A percentile compares a stretch with the other conserved stretches of the same genome.
Evolutionary conservation across 106 monocot genomes (phyloP).

Genomic region (Allium sativum): DNA sequence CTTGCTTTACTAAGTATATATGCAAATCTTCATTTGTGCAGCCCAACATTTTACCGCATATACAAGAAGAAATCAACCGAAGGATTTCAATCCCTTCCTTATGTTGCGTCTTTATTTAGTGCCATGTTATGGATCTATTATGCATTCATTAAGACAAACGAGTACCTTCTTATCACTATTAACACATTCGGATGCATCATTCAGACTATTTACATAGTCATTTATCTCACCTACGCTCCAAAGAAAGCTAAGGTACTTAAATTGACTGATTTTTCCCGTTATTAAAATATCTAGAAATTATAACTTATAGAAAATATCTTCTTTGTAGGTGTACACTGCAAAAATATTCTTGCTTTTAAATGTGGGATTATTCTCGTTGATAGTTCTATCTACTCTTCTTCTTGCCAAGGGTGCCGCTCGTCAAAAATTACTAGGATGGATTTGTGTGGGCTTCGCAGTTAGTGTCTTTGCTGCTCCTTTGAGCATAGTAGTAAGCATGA

Average conservation of each 20-base stretch:
- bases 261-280: not conserved
- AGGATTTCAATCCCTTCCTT: conserved; percentile 58
- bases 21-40: conserved; percentile 9
- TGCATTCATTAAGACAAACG: conserved; percentile 39
- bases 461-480: conserved; percentile 37
- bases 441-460: conserved; percentile 26
- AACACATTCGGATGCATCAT: conserved; percentile 55
- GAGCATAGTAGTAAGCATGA: conserved; percentile 26
- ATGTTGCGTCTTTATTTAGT: conserved; percentile 56
- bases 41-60: conserved; percentile 57
- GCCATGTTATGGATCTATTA: conserved; percentile 68
- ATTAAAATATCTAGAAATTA: not conserved
- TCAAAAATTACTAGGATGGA: conserved; percentile 25
- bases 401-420: conserved; percentile 17
- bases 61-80: conserved; percentile 47
- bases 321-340: conserved; percentile 14
- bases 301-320: not conserved
- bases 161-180: conserved; percentile 58
- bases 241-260: conserved; percentile 27
- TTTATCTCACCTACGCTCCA: conserved; percentile 47
- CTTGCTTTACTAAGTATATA: not conserved
- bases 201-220: conserved; percentile 45
- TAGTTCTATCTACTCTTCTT: conserved; percentile 24
- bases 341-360: conserved; percentile 27
- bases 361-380: conserved; percentile 24